Evolutionary conservation across 2,329 filamentous ascomycete genomes (phyloP).

Genomic region (Bertia moriformis): DNA sequence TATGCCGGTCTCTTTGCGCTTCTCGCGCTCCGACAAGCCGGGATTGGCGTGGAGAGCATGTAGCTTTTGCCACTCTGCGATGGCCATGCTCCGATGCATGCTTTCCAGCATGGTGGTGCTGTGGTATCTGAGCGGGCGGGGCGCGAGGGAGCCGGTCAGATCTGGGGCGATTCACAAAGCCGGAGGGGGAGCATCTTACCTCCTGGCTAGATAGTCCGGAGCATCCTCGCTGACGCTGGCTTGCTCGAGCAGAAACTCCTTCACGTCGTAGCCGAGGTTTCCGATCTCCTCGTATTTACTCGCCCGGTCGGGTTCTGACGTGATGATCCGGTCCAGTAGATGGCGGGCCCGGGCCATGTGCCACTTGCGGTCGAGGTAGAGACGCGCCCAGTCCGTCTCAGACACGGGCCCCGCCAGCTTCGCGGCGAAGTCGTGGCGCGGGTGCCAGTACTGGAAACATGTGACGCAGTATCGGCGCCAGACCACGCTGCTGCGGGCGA

Average conservation of each 20-base stretch:
- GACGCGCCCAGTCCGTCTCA: conserved; percentile 58
- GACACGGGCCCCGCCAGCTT: conserved; percentile 38
- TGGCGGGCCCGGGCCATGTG: conserved; percentile 34
- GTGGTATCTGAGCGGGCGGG: conserved; percentile 55
- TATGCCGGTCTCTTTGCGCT: conserved; percentile 28
- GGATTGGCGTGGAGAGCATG: conserved; percentile 2
- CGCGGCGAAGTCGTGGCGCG: conserved; percentile 39
- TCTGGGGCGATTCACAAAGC: conserved; percentile 3
- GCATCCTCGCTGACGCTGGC: conserved; percentile 39
- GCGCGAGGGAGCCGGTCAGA: no score
- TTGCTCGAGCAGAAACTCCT: conserved; percentile 65
- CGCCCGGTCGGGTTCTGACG: conserved; percentile 56
- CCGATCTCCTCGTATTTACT: conserved; percentile 59
- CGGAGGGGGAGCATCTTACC: conserved; percentile 35
- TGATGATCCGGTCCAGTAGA: conserved; percentile 54
- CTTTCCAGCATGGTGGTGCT: conserved; percentile 60
- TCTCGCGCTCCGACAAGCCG: conserved; percentile 5
- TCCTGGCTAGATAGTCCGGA: conserved; percentile 66
- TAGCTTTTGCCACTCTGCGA: conserved; percentile 61
- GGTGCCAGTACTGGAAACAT: conserved; percentile 64
- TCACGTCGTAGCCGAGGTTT: conserved; percentile 68
- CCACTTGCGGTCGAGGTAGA: conserved; percentile 42
- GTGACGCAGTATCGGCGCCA: conserved; percentile 65
- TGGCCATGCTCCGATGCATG: conserved; percentile 66
- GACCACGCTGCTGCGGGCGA: conserved; percentile 59